Percentiles rank a stretch among this genome's conserved stretches.
Conservation (phyloP, 108 stramenopile species). For the Fragilaria crotonensis region DNA sequence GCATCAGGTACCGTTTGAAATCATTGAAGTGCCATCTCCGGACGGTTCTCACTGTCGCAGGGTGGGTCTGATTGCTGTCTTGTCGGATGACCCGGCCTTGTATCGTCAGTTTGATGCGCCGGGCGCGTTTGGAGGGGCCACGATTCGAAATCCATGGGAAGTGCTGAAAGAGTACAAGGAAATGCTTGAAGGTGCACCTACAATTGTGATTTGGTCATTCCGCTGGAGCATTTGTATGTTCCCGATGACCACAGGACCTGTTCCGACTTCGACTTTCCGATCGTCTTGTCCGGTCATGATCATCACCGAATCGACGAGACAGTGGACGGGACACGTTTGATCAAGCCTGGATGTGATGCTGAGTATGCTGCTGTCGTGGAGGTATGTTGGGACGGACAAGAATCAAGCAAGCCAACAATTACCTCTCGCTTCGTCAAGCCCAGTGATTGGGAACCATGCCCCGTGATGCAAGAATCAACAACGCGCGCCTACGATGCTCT, state of each 20-base stretch:
- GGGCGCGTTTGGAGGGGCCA: conserved; percentile 19
- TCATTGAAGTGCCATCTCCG: conserved; percentile 9
- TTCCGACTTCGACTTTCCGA: conserved; percentile 18
- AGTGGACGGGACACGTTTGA: conserved; percentile 15
- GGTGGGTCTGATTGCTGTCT: conserved; percentile 14
- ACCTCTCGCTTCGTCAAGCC: conserved; percentile 24
- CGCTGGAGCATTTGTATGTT: conserved; percentile 17
- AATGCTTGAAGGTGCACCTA: conserved; percentile 8
- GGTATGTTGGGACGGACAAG: conserved; percentile 15
- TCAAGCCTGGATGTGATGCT: conserved; percentile 22
- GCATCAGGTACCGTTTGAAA: conserved; percentile 8
- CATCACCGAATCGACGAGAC: conserved; percentile 22
- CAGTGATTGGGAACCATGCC: conserved; percentile 23
- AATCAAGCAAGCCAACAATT: conserved; percentile 14
- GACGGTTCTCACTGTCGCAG: conserved; percentile 13
- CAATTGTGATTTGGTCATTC: conserved; percentile 20
- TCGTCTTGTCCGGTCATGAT: conserved; percentile 28
- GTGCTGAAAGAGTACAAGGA: conserved; percentile 12
- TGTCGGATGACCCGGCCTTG: no score
- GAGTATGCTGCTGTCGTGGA: conserved; percentile 18
- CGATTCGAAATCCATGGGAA: conserved; percentile 21
- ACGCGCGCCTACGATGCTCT: conserved; percentile 40
- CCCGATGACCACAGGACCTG: conserved; percentile 18
- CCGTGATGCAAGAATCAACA: conserved; percentile 14
- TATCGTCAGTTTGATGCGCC: conserved; percentile 17